These are phyloP conservation scores for Cruciata laevipes DNA, from an alignment of 257 asterid species.

Conservation along the genomic window DNA sequence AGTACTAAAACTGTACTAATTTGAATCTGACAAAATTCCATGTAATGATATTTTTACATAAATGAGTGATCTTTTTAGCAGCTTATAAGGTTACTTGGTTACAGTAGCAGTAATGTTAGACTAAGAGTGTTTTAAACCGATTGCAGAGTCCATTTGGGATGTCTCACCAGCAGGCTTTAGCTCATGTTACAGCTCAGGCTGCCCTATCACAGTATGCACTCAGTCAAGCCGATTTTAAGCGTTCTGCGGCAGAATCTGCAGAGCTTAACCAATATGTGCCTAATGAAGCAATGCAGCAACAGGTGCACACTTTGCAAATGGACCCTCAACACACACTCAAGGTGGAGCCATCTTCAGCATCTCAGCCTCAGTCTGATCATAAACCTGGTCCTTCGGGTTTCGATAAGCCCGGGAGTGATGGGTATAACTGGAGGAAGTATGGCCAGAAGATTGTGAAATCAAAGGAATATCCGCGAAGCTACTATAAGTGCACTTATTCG, in stretches of 20 bases:
- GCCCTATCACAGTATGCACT: slow-evolving; percentile 54
- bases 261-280: slow-evolving; percentile 29
- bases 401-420: slow-evolving; percentile 70
- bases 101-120: background rate
- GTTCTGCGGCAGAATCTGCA: slow-evolving; percentile 29
- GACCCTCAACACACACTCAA: slow-evolving; percentile 32
- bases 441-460: slow-evolving; percentile 90
- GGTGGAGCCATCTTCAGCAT: slow-evolving; percentile 36
- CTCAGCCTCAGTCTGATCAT: slow-evolving; percentile 48
- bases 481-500: slow-evolving; percentile 67
- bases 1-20: background rate
- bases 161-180: slow-evolving; percentile 97
- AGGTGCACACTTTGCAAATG: slow-evolving; percentile 16
- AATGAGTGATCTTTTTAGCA: background rate
- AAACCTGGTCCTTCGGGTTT: slow-evolving; percentile 25
- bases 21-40: background rate
- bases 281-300: slow-evolving; percentile 23
- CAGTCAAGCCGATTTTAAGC: slow-evolving; percentile 48
- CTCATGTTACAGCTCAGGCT: slow-evolving; percentile 97
- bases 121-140: slow-evolving; percentile 4
- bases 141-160: slow-evolving; percentile 95
- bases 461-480: slow-evolving; percentile 87
- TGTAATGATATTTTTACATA: too few relatives aligned
- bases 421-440: slow-evolving; percentile 97
- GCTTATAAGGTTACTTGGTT: background rate